A percentile compares a stretch with the other conserved stretches of the same genome.
Conservation (phyloP, 2,329 filamentous ascomycete genomes). For the Mycogone perniciosa region DNA sequence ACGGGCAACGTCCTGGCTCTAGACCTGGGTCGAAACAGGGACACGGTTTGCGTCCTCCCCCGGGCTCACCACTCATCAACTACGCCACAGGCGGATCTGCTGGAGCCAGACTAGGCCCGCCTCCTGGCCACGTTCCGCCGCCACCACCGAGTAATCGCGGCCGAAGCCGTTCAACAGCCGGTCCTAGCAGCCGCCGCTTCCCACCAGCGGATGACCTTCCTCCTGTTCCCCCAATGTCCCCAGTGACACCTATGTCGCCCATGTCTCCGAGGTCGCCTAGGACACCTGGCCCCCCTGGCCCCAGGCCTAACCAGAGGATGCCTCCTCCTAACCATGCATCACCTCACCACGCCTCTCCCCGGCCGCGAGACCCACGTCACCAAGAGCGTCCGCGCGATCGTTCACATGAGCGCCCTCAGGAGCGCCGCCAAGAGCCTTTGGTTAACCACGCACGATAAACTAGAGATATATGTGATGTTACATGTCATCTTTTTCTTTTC, state of each 20-base stretch:
- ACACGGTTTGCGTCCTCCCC: constrained; percentile 35
- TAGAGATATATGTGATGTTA: background rate
- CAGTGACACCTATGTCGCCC: no score
- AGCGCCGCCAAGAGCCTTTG: constrained; percentile 21
- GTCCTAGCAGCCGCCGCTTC: constrained; percentile 7
- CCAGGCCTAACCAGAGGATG: constrained; percentile 1
- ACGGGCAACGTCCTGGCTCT: constrained; percentile 25
- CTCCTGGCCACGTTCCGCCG: constrained; percentile 5
- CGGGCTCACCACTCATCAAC: constrained; percentile 39
- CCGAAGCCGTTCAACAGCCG: constrained; percentile 23
- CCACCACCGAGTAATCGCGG: constrained; percentile 12
- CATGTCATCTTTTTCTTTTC: background rate
- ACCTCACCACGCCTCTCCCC: background rate
- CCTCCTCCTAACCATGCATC: no score
- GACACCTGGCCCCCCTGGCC: background rate
- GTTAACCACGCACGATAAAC: constrained; percentile 24
- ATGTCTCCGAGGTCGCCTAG: no score
- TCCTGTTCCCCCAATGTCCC: constrained; percentile 20
- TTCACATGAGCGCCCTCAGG: constrained; percentile 9
- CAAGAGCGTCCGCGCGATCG: constrained; percentile 17
- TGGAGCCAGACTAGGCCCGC: constrained; percentile 2
- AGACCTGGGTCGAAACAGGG: constrained; percentile 26
- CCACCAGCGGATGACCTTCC: constrained; percentile 15
- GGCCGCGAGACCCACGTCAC: constrained; percentile 6
- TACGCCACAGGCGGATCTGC: constrained; percentile 31